Evolutionary conservation across 2,329 filamentous ascomycete species (phyloP), one percentile per base, ranked within the genome.

Genomic region (Pseudonectria foliicola): DNA sequence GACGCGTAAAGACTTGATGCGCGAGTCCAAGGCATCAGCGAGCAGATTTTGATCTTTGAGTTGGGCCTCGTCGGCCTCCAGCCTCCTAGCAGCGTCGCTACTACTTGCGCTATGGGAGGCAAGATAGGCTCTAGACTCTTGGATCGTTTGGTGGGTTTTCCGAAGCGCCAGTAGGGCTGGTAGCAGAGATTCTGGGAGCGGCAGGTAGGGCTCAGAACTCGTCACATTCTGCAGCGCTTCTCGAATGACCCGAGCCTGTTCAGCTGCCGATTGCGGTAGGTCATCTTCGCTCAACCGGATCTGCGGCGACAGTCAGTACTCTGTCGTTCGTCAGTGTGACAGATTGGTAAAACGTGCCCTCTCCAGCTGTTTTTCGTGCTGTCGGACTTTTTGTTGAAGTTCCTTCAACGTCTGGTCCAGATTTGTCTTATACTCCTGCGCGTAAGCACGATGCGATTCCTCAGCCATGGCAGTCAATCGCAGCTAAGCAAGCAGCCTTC

Each of bases 111-210:
- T 57, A 25, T 72, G 70, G 4, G 63, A 56, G 4, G 57, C 53
- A 10, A 85, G 67, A 34, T 78, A 78, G 13, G 65, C 61, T 45
- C 75, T 77, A 13, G 79, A 82, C 46, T 85, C 79, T 39, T 69
- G 59, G 31, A 84, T 73, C 12, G 77, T 78, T 37, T 73, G 68
- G 38, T 80, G 71, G 3, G 81, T 79, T 48, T 74, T 77, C 33
- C 82, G 77, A 35, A 87, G 61, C 6, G 85, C 84, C 27, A 92
- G 56, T 4, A 93, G 66, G 6, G 80, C 76, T 4, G 85, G 83
- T 6, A 92, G 60, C 6, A 80, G 68, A 13, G 85, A 90, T 32
- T 72, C 75, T 8, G 75, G 64, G 15, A 70, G 67, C 3, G 85
- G 85, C 14, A 90, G 63, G 46, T 77, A 77, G 7, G 82, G 80